Base-by-base conservation (phyloP, 2,329 filamentous ascomycete genomes). In the Samsoniella hepiali region DNA sequence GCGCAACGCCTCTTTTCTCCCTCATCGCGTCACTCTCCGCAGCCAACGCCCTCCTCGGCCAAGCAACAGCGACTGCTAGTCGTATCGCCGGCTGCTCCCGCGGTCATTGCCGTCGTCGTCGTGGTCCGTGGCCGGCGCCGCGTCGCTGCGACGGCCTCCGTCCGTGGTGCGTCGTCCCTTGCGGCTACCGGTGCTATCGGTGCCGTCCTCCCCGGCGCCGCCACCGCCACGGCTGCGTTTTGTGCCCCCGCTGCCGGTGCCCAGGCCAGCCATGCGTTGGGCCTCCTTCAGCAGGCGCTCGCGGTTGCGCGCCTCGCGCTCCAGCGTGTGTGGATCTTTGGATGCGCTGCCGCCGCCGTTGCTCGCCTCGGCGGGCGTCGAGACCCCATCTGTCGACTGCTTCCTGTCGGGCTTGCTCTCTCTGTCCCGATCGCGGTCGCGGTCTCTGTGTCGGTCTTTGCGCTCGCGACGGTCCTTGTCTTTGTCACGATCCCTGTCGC, bases 221-320 rank as follows among this genome's bases (percentile, higher is more conserved):
- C 74, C 75, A 17, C 72, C 79, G 27, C 59, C 59, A n/a, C 82
- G 76, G 58, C 78, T 74, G 66, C 85, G 75, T 73, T 88, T 84
- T 68, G 78, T 69, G 62, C 80, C 77, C 45, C 76, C 74, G 36
- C 82, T 69, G 59, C 80, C 77, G 2, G 79, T 73, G 62, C 80
- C 77, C 59, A 86, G 72, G 50, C 84, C 79, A 51, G 86, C 81
- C 74, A 88, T 84, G 42, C 85, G 82, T 74, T 91, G 86, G 45
- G 86, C 85, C 74, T 91, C 89, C 69, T 88, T 88, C 13, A 88
- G 78, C 58, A 90, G 78, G 32, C 89, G 81, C 72, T 90, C 87
- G 53, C 87, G 81, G 69, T 89, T 83, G 17, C 87, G 79, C 13
- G 84, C 84, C 71, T 90, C 88, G 29, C 89, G 85, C 73, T 91